Percentiles rank a stretch among this genome's conserved stretches.
phyloP scores from a whole-genome alignment of 1,284 basidiomycete genomes.

The Singerocomus inundabilis region DNA sequence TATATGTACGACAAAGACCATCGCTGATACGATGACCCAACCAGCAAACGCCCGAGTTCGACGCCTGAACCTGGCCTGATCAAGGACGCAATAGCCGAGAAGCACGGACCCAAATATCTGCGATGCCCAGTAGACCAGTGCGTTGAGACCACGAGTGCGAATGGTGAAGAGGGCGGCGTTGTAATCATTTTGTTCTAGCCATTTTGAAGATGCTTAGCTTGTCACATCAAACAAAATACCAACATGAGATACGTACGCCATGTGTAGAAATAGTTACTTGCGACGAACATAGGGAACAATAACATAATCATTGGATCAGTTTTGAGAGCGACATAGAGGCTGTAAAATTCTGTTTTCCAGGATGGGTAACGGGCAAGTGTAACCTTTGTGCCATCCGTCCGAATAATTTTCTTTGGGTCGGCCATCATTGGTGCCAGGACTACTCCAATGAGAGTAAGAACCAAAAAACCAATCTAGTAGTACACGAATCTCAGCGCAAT shows the following conservation, averaged over 20 bases:
- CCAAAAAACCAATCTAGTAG: conserved; percentile 65
- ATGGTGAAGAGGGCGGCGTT: conserved; percentile 54
- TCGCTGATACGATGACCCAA: conserved; percentile 44
- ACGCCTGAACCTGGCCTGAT: conserved; percentile 37
- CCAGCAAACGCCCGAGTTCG: conserved; percentile 50
- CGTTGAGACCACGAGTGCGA: conserved; percentile 40
- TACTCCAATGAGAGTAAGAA: conserved; percentile 66
- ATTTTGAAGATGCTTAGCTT: conserved; percentile 1
- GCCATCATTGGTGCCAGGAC: conserved; percentile 65
- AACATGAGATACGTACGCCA: conserved; percentile 26
- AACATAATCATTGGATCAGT: conserved; percentile 59
- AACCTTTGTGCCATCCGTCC: conserved; percentile 72
- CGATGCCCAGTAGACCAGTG: conserved; percentile 39
- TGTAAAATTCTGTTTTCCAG: conserved; percentile 60
- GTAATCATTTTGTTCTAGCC: conserved; percentile 49
- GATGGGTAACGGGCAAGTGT: conserved; percentile 59
- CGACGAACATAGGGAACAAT: conserved; percentile 68
- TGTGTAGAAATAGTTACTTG: conserved; percentile 73
- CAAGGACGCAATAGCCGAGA: conserved; percentile 35
- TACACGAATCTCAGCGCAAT: background rate
- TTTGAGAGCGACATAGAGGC: conserved; percentile 51
- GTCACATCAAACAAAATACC: background rate
- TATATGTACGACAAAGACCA: conserved; percentile 51
- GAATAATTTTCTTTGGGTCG: conserved; percentile 63
- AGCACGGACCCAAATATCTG: conserved; percentile 40